Percentiles rank a stretch among this genome's conserved stretches.
These are phyloP conservation scores for Didymella pomorum DNA, from an alignment of 2,329 filamentous ascomycete genomes.

Conservation along the genomic window DNA sequence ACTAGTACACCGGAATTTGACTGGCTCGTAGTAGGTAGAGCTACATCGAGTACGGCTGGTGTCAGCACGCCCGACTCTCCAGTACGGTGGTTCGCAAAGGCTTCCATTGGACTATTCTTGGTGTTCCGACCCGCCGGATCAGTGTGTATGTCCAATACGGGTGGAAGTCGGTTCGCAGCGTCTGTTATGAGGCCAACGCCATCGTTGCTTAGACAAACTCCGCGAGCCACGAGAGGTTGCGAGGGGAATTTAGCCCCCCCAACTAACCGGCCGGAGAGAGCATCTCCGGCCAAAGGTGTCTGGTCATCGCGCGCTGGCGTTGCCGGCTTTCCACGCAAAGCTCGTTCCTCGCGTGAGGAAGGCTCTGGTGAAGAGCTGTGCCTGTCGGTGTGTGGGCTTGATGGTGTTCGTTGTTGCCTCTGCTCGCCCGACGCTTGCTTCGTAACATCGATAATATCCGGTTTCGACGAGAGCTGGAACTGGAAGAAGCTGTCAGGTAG, in stretches of 20 bases:
- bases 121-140: slow-evolving; percentile 17
- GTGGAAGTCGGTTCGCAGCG: slow-evolving; percentile 6
- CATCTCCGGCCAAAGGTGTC: slow-evolving; percentile 46
- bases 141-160: background rate
- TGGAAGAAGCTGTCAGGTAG: slow-evolving; percentile 40
- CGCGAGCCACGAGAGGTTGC: slow-evolving; percentile 23
- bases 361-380: slow-evolving; percentile 14
- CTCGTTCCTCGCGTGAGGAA: slow-evolving; percentile 7
- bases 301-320: slow-evolving; percentile 35
- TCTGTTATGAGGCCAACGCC: slow-evolving; percentile 14
- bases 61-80: background rate
- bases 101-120: slow-evolving; percentile 9
- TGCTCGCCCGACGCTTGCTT: slow-evolving; percentile 6
- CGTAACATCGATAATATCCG: background rate
- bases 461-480: slow-evolving; percentile 39
- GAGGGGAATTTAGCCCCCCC: slow-evolving; percentile 12
- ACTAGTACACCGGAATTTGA: background rate
- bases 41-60: background rate
- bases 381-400: background rate
- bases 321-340: slow-evolving; percentile 23
- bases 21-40: background rate
- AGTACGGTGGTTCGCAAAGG: background rate
- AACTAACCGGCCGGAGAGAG: slow-evolving; percentile 35
- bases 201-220: slow-evolving; percentile 17
- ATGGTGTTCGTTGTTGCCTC: background rate